phyloP scores from a whole-genome alignment of 345 rosid species.

The Viola odorata region DNA sequence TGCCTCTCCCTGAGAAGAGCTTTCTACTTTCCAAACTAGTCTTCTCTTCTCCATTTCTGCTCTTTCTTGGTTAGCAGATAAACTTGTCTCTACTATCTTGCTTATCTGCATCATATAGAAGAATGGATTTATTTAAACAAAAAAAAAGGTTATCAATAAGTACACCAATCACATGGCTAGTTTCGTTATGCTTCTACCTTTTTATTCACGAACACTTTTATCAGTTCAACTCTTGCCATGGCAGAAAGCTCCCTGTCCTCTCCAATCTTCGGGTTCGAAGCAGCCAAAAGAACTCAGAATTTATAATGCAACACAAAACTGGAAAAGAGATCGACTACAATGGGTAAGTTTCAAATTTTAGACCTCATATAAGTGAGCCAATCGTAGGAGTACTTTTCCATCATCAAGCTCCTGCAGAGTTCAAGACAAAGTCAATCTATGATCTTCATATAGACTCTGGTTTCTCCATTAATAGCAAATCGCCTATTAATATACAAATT shows the following conservation, averaged over 20 bases:
- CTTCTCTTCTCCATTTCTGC: constrained; percentile 13
- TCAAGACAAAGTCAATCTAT: constrained; percentile 10
- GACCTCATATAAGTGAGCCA: constrained; percentile 91
- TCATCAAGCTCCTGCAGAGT: constrained; percentile 61
- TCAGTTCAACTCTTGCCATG: constrained; percentile 60
- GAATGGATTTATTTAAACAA: neutral
- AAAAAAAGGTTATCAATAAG: neutral
- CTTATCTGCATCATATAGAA: constrained; percentile 4
- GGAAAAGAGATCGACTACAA: neutral
- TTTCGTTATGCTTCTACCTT: constrained; percentile 34
- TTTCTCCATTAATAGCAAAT: no score
- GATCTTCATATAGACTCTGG: no score
- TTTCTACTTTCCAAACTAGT: constrained; percentile 11
- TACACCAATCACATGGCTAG: neutral
- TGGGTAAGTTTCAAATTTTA: neutral
- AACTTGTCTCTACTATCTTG: constrained; percentile 8
- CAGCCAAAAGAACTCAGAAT: neutral
- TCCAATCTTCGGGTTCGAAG: constrained; percentile 39
- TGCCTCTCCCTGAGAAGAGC: neutral
- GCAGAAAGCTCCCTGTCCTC: constrained; percentile 77
- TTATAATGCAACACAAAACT: neutral
- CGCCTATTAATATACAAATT: neutral
- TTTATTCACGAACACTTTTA: constrained; percentile 54
- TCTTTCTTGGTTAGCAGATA: constrained; percentile 16
- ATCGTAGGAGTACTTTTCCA: constrained; percentile 64